Evolutionary conservation across 495 filamentous ascomycete species (phyloP).

Genomic region (Copromyces sp.): DNA sequence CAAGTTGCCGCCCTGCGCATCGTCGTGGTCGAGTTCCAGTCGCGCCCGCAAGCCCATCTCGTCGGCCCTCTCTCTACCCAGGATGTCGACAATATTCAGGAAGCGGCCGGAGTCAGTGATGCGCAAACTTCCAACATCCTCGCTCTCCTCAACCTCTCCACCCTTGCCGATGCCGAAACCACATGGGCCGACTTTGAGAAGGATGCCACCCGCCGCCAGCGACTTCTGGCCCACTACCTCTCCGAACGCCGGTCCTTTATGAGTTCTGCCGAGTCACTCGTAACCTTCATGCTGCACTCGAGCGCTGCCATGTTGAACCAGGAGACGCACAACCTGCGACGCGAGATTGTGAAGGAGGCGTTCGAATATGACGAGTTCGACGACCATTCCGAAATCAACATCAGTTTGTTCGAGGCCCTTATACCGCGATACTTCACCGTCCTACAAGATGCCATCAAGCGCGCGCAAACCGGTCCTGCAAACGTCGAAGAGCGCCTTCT

Average conservation of each 20-base stretch:
- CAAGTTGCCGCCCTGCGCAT: constrained; percentile 76
- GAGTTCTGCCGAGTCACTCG: constrained; percentile 33
- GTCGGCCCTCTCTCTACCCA: constrained; percentile 55
- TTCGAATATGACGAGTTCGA: constrained; percentile 13
- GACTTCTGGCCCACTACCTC: constrained; percentile 58
- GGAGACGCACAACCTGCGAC: constrained; percentile 18
- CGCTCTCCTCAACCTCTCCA: constrained; percentile 30
- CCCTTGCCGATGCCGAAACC: constrained; percentile 35
- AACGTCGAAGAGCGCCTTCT: constrained; percentile 17
- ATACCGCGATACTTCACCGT: constrained; percentile 30
- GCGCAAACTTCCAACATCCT: constrained; percentile 38
- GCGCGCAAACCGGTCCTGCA: constrained; percentile 18
- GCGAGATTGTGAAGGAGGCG: constrained; percentile 12
- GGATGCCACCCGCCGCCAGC: constrained; percentile 44
- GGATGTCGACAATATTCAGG: constrained; percentile 55
- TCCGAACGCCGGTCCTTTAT: constrained; percentile 55
- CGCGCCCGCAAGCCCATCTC: constrained; percentile 54
- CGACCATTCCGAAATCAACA: background rate
- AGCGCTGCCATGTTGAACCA: constrained; percentile 11
- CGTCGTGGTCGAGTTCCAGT: constrained; percentile 75
- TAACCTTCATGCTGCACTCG: constrained; percentile 33
- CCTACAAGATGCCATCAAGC: constrained; percentile 26
- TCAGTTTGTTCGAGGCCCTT: constrained; percentile 24
- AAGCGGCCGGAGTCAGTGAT: constrained; percentile 51
- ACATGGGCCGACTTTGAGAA: constrained; percentile 47